Base-by-base conservation (phyloP, 192 early-diverging fungal species). In the Entomortierella chlamydospora region DNA sequence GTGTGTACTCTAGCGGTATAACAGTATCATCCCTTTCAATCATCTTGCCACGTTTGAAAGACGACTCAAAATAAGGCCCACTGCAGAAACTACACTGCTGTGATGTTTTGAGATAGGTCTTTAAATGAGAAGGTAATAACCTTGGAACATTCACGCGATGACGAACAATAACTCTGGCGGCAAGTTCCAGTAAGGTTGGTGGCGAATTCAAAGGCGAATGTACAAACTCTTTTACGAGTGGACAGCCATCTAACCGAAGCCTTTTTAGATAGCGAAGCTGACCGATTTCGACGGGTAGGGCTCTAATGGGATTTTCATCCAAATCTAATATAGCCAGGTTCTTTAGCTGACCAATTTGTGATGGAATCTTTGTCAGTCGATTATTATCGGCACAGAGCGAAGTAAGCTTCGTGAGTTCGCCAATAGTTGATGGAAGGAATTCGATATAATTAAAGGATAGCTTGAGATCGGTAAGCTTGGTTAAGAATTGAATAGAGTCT, bases 61-160 rank as follows among this genome's bases (percentile, higher is more conserved):
- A 86, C 11, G 76, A 80, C 47, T 93, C 90, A 77, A 94, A 93
- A 61, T 89, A 93, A 0, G 95, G 95, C 8, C 95, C 94, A 25
- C 73, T 58, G 73, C 95, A 96, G 82, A 90, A 94, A 18, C 88
- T 85, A 67, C 95, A 96, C 47, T 64, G 65, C 39, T 89, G 79
- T 0, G 85, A 81, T 3, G 83, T 85, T 8, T 77, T 74, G 25
- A 96, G 67, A 80, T 94, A 95, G 17, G 81, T 70, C 73, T 86
- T 87, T 31, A 96, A 26, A 56, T 93, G 82, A 0, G 45, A 17
- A 0, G 74, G 67, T 12, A 78, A 17, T 17, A 70, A 6, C 8
- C 31, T 7, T 6, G 67, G 61, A 30, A 94, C 77, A 3, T 83
- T 69, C 23, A 92, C 64, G 23, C 91, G 80, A 9, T 87, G 77